Base-by-base conservation (phyloP, 495 filamentous ascomycete species). In the Penicillium argentinense region DNA sequence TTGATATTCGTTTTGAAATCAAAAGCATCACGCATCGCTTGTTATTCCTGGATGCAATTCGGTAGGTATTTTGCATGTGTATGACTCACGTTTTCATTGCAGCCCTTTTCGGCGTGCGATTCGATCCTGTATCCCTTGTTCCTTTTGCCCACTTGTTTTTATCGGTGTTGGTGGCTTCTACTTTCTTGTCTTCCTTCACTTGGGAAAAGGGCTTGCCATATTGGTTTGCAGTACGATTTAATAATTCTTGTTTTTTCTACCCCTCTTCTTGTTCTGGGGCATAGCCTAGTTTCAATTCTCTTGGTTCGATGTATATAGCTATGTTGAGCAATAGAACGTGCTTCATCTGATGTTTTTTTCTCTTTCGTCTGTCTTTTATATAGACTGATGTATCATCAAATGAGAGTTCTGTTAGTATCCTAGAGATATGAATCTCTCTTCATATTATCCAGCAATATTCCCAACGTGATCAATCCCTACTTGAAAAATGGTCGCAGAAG, bases 71-170 rank as follows among this genome's bases (percentile, higher is more conserved):
- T 53, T 52, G 58, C 56, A 68, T 64, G 56, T 66, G 57, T 63
- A 60, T 60, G 61, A 67, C 56, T 57, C 53, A 68, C 53, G 62
- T 60, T 66, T n/a, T 66, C 57, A 57, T 67, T 61, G 52, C 57
- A 64, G 53, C 56, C 48, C 39, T 38, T 47, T 54, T 39, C 21
- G 29, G 50, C 50, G 16, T 50, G 39, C 53, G 46, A 45, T 47
- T 54, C 42, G 34, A 45, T 56, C 46, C 45, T 49, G 29, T 53
- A 49, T 40, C 37, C 33, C 21, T 36, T 21, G 18, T 33, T 16
- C 7, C 6, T 33, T 34, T 34, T 36, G 16, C 7, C 33, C n/a
- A 14, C n/a, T 21, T 21, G 16, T 36, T 4, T 21, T 21, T 48
- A 43, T 45, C n/a, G 61, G 61, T 64, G 62, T 63, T 58, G 53